Evolutionary conservation across 805 yeast genomes (phyloP).

Genomic region (Hanseniaspora mollemarum): DNA sequence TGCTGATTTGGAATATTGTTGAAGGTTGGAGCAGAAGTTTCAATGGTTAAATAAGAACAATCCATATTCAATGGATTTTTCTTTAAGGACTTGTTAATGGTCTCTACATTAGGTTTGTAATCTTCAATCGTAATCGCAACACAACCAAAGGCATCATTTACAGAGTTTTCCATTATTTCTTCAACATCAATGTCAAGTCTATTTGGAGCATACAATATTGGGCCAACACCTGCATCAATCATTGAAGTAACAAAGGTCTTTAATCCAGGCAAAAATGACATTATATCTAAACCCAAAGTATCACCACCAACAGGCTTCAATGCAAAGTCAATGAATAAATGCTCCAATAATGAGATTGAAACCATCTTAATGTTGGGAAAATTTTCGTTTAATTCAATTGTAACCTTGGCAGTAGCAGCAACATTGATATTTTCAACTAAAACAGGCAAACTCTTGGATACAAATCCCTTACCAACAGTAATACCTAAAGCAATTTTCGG

Average conservation of each 20-base stretch:
- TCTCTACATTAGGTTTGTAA: slow-evolving; percentile 30
- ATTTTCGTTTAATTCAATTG: slow-evolving; percentile 46
- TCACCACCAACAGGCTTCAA: slow-evolving; percentile 84
- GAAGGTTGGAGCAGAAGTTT: slow-evolving; percentile 9
- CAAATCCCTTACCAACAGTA: slow-evolving; percentile 68
- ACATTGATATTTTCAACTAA: slow-evolving; percentile 72
- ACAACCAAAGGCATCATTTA: slow-evolving; percentile 60
- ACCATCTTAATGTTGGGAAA: slow-evolving; percentile 74
- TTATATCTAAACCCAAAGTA: slow-evolving; percentile 72
- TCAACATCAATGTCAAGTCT: slow-evolving; percentile 65
- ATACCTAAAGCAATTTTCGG: slow-evolving; percentile 77
- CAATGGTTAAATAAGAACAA: slow-evolving; percentile 5
- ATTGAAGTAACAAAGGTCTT: slow-evolving; percentile 57
- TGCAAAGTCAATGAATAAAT: slow-evolving; percentile 67
- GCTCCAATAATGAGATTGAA: slow-evolving; percentile 60
- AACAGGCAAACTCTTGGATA: slow-evolving; percentile 65
- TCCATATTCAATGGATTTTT: slow-evolving; percentile 8
- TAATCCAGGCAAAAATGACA: slow-evolving; percentile 75
- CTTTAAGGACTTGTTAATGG: background rate
- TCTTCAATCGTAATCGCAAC: slow-evolving; percentile 47
- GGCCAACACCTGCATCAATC: slow-evolving; percentile 60
- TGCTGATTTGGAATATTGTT: slow-evolving; percentile 5
- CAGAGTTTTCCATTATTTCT: slow-evolving; percentile 51
- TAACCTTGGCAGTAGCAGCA: slow-evolving; percentile 56
- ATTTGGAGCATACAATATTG: slow-evolving; percentile 75